A percentile compares a stretch with the other conserved stretches of the same genome.
phyloP scores from a whole-genome alignment of 2,329 filamentous ascomycete genomes.

The Sarocladium kiliense region DNA sequence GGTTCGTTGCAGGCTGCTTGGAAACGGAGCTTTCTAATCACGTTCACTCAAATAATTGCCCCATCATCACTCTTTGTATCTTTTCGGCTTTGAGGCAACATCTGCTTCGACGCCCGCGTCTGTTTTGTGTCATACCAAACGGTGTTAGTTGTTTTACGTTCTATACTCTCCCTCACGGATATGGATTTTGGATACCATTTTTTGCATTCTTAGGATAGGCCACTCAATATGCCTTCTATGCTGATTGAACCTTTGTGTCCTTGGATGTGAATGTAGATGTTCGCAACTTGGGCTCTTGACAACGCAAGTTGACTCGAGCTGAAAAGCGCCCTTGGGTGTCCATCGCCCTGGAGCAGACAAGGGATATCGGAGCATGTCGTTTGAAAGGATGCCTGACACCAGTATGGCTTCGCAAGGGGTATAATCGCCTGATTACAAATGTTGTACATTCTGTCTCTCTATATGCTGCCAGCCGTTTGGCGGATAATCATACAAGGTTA shows the following conservation, averaged over 20 bases:
- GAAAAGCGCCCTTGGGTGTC: too few species aligned
- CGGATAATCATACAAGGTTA: constrained; percentile 14
- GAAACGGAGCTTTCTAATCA: neutral
- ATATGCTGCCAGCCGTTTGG: constrained; percentile 19
- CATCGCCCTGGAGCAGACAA: too few species aligned
- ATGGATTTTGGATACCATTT: constrained; percentile 6
- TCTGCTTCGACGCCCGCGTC: neutral
- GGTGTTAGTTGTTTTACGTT: constrained; percentile 6
- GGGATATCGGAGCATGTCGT: too few species aligned
- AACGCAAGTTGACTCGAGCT: neutral
- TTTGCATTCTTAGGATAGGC: neutral
- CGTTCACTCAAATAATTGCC: neutral
- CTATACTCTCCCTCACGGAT: constrained; percentile 10
- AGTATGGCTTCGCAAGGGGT: too few species aligned
- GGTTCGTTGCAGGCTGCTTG: neutral
- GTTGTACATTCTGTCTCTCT: constrained; percentile 22
- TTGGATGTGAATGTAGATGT: too few species aligned
- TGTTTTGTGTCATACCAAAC: neutral
- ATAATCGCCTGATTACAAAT: too few species aligned
- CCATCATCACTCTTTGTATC: neutral
- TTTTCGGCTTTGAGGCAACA: neutral
- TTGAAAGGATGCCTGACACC: too few species aligned
- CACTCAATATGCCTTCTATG: neutral
- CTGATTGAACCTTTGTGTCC: too few species aligned
- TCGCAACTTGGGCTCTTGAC: too few species aligned